Percentiles rank a stretch among this genome's conserved stretches.
Conservation (phyloP, 2,329 filamentous ascomycete genomes). For the Epicoccum nigrum region DNA sequence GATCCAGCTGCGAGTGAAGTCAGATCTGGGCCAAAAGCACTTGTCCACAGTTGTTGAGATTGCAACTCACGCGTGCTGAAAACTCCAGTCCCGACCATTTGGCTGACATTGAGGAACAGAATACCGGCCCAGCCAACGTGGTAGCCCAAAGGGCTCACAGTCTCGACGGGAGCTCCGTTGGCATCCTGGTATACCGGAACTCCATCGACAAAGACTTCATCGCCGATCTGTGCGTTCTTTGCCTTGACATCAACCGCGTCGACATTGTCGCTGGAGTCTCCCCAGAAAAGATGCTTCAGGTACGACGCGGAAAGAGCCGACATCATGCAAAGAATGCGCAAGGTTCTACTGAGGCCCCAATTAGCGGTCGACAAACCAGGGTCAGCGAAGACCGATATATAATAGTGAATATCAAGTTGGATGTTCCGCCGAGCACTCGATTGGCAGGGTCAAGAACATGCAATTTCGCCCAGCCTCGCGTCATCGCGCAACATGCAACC, state of each 20-base stretch:
- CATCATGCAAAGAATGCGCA: slow-evolving; percentile 9
- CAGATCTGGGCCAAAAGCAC: background rate
- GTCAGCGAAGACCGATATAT: background rate
- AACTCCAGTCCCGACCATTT: slow-evolving; percentile 42
- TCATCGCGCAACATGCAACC: slow-evolving; percentile 18
- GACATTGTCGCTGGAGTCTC: slow-evolving; percentile 21
- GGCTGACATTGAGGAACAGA: slow-evolving; percentile 39
- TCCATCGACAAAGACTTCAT: slow-evolving; percentile 34
- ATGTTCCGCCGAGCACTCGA: background rate
- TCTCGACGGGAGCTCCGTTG: slow-evolving; percentile 39
- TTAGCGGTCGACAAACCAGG: background rate
- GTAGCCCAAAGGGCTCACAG: slow-evolving; percentile 39
- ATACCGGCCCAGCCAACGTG: slow-evolving; percentile 40
- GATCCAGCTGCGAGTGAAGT: slow-evolving; percentile 25
- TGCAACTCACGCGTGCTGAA: slow-evolving; percentile 36
- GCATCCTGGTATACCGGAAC: slow-evolving; percentile 34
- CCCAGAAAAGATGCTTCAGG: slow-evolving; percentile 27
- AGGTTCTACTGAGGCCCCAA: background rate
- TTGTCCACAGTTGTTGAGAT: too few relatives aligned
- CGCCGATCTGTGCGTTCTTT: slow-evolving; percentile 36
- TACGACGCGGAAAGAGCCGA: slow-evolving; percentile 15
- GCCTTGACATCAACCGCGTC: slow-evolving; percentile 26
- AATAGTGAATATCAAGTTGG: background rate
- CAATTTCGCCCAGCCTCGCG: slow-evolving; percentile 24
- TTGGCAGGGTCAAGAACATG: slow-evolving; percentile 11